Evolutionary conservation across 2,329 filamentous ascomycete species (phyloP).

Genomic region (Exophiala lecanii-corni): DNA sequence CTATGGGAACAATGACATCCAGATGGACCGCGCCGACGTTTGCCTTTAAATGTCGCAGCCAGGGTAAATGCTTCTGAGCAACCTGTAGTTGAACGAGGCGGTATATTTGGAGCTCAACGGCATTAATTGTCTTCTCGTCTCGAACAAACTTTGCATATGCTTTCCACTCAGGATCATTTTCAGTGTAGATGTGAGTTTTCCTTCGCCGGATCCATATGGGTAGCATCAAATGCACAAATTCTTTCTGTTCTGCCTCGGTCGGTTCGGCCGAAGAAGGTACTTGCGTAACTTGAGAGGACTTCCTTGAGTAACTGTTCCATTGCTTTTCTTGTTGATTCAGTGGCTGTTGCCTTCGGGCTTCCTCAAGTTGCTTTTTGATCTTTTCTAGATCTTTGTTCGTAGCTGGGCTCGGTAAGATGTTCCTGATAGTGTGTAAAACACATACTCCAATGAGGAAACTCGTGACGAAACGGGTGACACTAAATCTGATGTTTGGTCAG

Average conservation of each 20-base stretch:
- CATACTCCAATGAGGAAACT: slow-evolving; percentile 22
- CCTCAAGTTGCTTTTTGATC: background rate
- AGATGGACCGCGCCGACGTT: slow-evolving; percentile 3
- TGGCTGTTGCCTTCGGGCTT: background rate
- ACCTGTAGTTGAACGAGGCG: slow-evolving; percentile 4
- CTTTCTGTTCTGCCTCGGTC: background rate
- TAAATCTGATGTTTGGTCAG: slow-evolving; percentile 7
- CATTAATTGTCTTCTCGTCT: slow-evolving; percentile 20
- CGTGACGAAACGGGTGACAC: slow-evolving; percentile 19
- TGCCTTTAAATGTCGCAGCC: background rate
- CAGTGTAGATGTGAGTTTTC: slow-evolving; percentile 6
- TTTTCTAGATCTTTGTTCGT: background rate
- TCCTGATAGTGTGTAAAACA: slow-evolving; percentile 10
- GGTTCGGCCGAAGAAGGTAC: background rate
- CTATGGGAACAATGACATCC: slow-evolving; percentile 17
- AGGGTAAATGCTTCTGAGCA: slow-evolving; percentile 4
- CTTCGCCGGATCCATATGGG: slow-evolving; percentile 23
- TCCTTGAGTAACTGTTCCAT: background rate
- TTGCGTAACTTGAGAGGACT: background rate
- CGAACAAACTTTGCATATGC: slow-evolving; percentile 18
- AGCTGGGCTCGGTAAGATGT: background rate
- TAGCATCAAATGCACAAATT: slow-evolving; percentile 16
- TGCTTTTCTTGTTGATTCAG: background rate
- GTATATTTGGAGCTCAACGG: slow-evolving; percentile 13
- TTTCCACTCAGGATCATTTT: slow-evolving; percentile 24